phyloP scores from a whole-genome alignment of 371 early-diverging fungal species.

The Mycotypha africana region DNA sequence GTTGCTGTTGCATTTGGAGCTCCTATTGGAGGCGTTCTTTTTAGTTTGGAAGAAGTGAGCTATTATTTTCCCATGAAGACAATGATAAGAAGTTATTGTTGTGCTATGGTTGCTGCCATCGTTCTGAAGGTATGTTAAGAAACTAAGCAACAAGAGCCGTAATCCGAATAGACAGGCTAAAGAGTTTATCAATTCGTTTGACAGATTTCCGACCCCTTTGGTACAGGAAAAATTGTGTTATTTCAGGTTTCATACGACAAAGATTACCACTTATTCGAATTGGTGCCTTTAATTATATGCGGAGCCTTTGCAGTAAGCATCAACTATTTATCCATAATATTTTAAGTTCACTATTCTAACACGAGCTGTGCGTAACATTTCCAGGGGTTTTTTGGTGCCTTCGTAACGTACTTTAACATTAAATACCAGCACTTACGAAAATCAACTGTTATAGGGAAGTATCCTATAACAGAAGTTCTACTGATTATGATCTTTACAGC shows the following conservation, averaged over 20 bases:
- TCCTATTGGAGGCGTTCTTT: conserved; percentile 93
- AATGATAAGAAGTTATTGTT: conserved; percentile 88
- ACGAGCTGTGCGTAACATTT: too few relatives aligned
- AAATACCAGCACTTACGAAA: conserved; percentile 61
- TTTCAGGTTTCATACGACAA: conserved; percentile 87
- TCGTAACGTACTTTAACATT: conserved; percentile 68
- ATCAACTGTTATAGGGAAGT: conserved; percentile 37
- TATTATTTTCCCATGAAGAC: conserved; percentile 90
- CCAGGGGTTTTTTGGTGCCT: conserved; percentile 84
- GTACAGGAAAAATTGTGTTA: conserved; percentile 85
- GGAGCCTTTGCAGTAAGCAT: conserved; percentile 77
- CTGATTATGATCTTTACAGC: conserved; percentile 70
- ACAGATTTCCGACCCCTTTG: conserved; percentile 80
- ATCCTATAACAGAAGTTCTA: conserved; percentile 68
- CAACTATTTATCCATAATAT: too few relatives aligned
- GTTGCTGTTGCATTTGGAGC: conserved; percentile 91
- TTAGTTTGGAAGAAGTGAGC: conserved; percentile 83
- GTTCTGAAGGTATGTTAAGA: conserved; percentile 61
- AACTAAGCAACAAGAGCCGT: not conserved
- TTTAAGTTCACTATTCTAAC: too few relatives aligned
- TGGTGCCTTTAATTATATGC: conserved; percentile 72
- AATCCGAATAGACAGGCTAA: too few relatives aligned
- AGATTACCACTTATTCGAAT: conserved; percentile 86
- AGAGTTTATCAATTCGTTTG: not conserved
- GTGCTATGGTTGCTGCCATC: conserved; percentile 82